Percentiles rank a stretch among this genome's conserved stretches.
These are phyloP conservation scores for Xylaria grammica DNA, from an alignment of 495 filamentous ascomycete species.

Conservation along the genomic window DNA sequence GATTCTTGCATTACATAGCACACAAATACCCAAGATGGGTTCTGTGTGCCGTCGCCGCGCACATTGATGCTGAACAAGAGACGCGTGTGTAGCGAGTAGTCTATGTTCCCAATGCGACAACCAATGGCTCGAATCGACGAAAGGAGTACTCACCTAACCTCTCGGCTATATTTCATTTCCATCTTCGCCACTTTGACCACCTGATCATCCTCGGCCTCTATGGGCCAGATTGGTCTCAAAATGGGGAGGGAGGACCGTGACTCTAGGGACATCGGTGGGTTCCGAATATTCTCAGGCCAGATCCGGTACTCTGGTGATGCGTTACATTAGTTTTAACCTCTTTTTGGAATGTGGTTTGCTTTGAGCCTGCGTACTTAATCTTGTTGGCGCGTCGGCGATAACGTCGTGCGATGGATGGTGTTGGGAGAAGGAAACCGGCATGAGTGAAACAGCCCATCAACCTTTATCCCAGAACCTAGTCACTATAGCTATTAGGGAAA, in stretches of 20 bases:
- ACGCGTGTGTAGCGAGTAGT: not conserved
- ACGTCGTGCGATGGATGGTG: not conserved
- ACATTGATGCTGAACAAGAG: not conserved
- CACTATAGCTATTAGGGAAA: too few relatives aligned
- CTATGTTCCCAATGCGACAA: not conserved
- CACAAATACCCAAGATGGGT: not conserved
- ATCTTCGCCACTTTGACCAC: not conserved
- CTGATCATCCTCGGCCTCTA: not conserved
- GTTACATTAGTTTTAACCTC: not conserved
- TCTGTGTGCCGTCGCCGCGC: not conserved
- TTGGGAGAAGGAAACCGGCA: too few relatives aligned
- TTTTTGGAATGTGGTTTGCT: conserved; percentile 3
- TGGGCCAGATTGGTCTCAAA: not conserved
- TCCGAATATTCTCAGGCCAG: not conserved
- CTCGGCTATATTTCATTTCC: too few relatives aligned
- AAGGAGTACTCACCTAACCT: too few relatives aligned
- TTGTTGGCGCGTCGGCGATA: not conserved
- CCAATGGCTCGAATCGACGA: too few relatives aligned
- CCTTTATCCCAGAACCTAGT: too few relatives aligned
- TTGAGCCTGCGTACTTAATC: not conserved
- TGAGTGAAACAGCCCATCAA: too few relatives aligned
- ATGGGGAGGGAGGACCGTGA: not conserved
- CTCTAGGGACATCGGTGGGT: not conserved
- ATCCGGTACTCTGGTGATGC: not conserved
- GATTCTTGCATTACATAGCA: too few relatives aligned